phyloP scores from a whole-genome alignment of 352 stramenopile species.

The Blastocystis sp. region DNA sequence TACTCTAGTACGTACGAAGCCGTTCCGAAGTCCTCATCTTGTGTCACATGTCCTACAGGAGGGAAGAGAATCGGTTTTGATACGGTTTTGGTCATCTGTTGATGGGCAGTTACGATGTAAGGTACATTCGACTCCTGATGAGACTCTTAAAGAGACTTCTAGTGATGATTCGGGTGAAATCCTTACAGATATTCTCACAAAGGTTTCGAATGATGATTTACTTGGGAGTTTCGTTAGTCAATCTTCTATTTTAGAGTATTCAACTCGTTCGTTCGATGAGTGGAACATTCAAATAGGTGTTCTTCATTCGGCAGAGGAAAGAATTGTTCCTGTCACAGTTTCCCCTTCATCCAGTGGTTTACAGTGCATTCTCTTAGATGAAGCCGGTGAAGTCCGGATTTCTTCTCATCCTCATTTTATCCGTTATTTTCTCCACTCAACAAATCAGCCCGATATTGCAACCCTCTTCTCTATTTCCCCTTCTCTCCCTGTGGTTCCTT shows the following conservation, averaged over 20 bases:
- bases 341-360: not conserved
- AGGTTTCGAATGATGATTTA: not conserved
- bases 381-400: not conserved
- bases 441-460: not conserved
- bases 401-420: not conserved
- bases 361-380: not conserved
- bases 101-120: not conserved
- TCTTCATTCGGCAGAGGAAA: not conserved
- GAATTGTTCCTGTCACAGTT: not conserved
- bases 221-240: not conserved
- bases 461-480: not conserved
- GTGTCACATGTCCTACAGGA: not conserved
- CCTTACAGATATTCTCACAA: not conserved
- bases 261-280: not conserved
- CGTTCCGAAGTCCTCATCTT: not conserved
- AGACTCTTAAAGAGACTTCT: not conserved
- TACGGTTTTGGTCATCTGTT: not conserved
- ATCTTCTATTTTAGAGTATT: not conserved
- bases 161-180: not conserved
- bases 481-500: not conserved
- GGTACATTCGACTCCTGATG: not conserved
- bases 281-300: not conserved
- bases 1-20: not conserved
- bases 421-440: not conserved
- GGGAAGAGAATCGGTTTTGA: not conserved